Evolutionary conservation across 2,329 filamentous ascomycete genomes (phyloP).

Genomic region (Cercospora berteroae): DNA sequence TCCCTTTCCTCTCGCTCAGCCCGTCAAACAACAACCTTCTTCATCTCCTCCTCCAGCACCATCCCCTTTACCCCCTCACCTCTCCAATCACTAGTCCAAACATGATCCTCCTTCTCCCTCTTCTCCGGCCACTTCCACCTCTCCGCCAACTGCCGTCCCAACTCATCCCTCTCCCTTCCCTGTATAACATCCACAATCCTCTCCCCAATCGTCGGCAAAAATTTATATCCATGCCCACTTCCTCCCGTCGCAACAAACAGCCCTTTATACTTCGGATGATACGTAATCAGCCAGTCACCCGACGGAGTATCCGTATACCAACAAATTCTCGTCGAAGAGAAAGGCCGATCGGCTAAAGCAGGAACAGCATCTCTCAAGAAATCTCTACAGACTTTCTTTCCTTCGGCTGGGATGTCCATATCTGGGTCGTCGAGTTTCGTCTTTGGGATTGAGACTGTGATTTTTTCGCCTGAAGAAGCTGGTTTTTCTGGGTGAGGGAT

Average conservation of each 20-base stretch:
- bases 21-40: conserved; percentile 7
- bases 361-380: conserved; percentile 58
- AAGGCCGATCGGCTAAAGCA: conserved; percentile 41
- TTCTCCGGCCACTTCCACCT: conserved; percentile 60
- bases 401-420: conserved; percentile 57
- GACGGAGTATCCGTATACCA: conserved; percentile 59
- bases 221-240: conserved; percentile 63
- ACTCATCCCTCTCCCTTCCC: conserved; percentile 39
- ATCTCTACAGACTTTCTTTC: conserved; percentile 58
- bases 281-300: conserved; percentile 56
- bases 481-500: conserved; percentile 49
- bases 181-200: conserved; percentile 54
- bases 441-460: conserved; percentile 51
- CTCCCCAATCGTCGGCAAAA: conserved; percentile 58
- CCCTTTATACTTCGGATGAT: conserved; percentile 50
- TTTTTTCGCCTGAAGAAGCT: conserved; percentile 30
- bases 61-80: conserved; percentile 39
- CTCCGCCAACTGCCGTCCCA: conserved; percentile 52
- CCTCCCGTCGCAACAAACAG: conserved; percentile 62
- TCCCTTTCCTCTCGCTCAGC: background rate
- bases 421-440: conserved; percentile 47
- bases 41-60: conserved; percentile 39
- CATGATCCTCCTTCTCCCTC: conserved; percentile 36
- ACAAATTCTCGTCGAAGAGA: conserved; percentile 51
- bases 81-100: conserved; percentile 43